Percentiles rank a stretch among this genome's conserved stretches.
Conservation (phyloP, 441 rosid genomes). For the Corymbia citriodora region DNA sequence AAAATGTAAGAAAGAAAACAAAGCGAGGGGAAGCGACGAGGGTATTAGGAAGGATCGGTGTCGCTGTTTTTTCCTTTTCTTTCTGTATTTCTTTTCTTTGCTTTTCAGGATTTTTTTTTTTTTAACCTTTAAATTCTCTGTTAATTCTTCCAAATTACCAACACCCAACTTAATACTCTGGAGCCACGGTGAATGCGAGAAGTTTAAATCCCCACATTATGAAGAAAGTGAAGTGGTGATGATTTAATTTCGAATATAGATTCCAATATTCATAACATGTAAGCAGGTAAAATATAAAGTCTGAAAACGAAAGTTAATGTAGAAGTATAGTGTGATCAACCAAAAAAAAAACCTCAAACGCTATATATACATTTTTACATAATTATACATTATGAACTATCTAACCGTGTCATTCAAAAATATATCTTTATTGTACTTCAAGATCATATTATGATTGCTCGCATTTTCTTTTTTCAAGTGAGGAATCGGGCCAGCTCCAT, state of each 20-base stretch:
- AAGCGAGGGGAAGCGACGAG: background rate
- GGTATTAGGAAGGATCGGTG: background rate
- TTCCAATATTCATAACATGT: no score
- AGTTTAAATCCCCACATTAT: no score
- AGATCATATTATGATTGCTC: fast-evolving
- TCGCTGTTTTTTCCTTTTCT: background rate
- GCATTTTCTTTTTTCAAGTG: fast-evolving
- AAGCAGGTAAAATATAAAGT: no score
- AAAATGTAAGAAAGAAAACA: background rate
- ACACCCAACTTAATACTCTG: no score
- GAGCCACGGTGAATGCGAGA: no score
- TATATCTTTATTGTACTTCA: background rate
- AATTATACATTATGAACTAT: background rate
- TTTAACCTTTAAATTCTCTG: background rate
- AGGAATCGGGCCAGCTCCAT: background rate
- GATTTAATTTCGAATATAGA: no score
- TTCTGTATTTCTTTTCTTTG: background rate
- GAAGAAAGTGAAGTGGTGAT: no score
- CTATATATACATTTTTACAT: background rate
- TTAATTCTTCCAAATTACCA: background rate
- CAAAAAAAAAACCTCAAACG: no score
- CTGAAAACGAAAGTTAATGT: no score
- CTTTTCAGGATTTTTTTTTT: background rate
- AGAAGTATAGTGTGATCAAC: no score
- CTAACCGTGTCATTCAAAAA: background rate